Base-by-base conservation (phyloP, 1,284 basidiomycete species). In the Sporisorium iseilematis-ciliati region DNA sequence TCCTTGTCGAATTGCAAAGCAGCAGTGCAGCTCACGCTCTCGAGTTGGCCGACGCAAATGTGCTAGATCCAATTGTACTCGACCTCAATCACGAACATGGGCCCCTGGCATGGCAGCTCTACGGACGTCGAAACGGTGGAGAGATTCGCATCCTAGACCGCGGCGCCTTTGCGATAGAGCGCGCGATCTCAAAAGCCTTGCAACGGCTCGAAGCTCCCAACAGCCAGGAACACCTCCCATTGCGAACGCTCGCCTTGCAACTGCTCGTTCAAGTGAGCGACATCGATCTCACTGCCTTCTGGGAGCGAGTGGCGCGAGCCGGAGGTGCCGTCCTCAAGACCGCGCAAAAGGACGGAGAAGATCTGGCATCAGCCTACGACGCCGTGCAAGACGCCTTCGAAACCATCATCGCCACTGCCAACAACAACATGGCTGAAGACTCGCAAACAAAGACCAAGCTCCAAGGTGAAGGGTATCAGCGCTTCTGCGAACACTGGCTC, bases 401-500 rank as follows among this genome's bases (percentile, higher is more conserved):
- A 43, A 63, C 50, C n/a, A 21, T 73, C 29, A 51, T 73, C 40
- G 64, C 64, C 50, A 60, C 70, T 10, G 70, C 65, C 29, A 46
- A 41, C 20, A 46, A 41, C 20, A 60, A 63, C 21, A 18, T 57
- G 2, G 58, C 58, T 2, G 62, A 71, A n/a, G 38, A 57, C 12
- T 41, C 62, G 14, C 38, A 54, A 25, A 38, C 33, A 3, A 51
- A 57, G 18, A 57, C 26, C 56, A 69, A 67, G 48, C 33, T 59
- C 1, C 33, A 51, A 45, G 63, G 71, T 20, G 65, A 70, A 3
- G 76, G 65, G 12, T 76, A 56, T 48, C 56, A 56, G 54, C 71
- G 52, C 41, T 79, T 79, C 31, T 72, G 73, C 67, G 77, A 79
- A 38, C 52, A 63, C 25, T 79, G 77, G 77, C 57, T 77, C 46